Evolutionary conservation across 768 basidiomycete species (phyloP), one percentile per base, ranked within the genome.

Genomic region (Amanita fuliginea): DNA sequence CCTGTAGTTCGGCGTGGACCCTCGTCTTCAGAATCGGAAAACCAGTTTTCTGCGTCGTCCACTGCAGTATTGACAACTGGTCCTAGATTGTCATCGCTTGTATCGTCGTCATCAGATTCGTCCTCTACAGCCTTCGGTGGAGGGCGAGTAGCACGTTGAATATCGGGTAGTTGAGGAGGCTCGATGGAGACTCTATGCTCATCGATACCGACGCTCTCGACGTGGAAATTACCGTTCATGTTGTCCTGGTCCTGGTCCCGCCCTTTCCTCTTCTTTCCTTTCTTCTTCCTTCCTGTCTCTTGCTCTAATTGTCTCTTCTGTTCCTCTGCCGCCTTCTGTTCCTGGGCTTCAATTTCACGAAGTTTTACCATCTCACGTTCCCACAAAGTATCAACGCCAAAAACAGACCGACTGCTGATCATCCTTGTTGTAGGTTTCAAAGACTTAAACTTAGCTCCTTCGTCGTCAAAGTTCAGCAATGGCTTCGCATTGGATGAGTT

Each of bases 341-440:
- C 91, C 46, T 58, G 62, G 10, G 78, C 81, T 62, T 95, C 83
- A 0, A 93, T 86, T 52, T 80, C 72, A 54, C 77, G 77, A 46
- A 95, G 69, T 62, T 88, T 95, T 14, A 65, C 77, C 72, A 92
- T 76, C 64, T 96, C 93, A 35, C 79, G 74, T 59, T 94, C 86
- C 93, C 93, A 95, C 8, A 95, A 58, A n/a, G 84, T 86, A 62
- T 96, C 93, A 1, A 88, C 85, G 2, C 93, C 93, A 58, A 95
- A 96, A 8, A 94, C 89, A n/a, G 91, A 93, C 51, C 76, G 78
- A 34, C 74, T 76, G 36, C 67, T 72, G 0, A 71, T 49, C 58
- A 67, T 59, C 43, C 53, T 61, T 42, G 58, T 49, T 22, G 56
- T 54, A 55, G 55, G 50, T 37, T 51, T 53, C 48, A 58, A 57